Evolutionary conservation across 371 early-diverging fungal genomes (phyloP), one percentile per base, ranked within the genome.

Genomic region (Synchytrium microbalum): DNA sequence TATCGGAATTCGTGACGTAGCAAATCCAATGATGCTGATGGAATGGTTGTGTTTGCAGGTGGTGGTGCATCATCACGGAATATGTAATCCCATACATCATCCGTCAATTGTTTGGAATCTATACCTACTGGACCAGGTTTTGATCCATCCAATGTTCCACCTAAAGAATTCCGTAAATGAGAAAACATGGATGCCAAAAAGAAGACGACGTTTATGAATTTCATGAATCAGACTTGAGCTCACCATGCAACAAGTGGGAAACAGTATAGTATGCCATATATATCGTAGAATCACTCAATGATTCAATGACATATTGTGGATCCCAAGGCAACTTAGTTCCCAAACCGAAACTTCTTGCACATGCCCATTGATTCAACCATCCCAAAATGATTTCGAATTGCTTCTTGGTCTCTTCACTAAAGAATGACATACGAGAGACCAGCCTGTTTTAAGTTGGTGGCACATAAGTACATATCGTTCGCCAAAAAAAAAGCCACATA

Each of bases 261-360:
- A 99, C 87, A 32, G 99, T 98, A 82, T 99, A 99, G 84, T 99
- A 99, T 32, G 99, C 95, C 99, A 99, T 99, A 81, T 99, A 99
- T 70, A 99, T 99, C 51, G 99, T 99, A 25, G 99, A 98, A 76
- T 99, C 99, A 53, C 94, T 93, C 32, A 99, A 84, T 28, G 97
- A 96, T 82, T 99, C 99, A 67, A 99, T 96, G 71, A 99, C 80
- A 80, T 88, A 96, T 73, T 89, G 81, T 29, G 84, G 78, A 77
- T 99, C 99, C 97, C 98, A 99, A 26, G 99, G 99, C 64, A 99
- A 76, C 63, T 85, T 87, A 66, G 92, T 89, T 62, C 99, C 99
- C 55, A 99, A 84, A 62, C 99, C 99, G 69, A 93, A 99, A 60
- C 90, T 86, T 66, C 99, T 85, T 38, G 95, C 92, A 78, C 98